A percentile compares a stretch with the other conserved stretches of the same genome.
These are phyloP conservation scores for Leucocoprinus sp. DNA, from an alignment of 768 basidiomycete genomes.

Conservation along the genomic window DNA sequence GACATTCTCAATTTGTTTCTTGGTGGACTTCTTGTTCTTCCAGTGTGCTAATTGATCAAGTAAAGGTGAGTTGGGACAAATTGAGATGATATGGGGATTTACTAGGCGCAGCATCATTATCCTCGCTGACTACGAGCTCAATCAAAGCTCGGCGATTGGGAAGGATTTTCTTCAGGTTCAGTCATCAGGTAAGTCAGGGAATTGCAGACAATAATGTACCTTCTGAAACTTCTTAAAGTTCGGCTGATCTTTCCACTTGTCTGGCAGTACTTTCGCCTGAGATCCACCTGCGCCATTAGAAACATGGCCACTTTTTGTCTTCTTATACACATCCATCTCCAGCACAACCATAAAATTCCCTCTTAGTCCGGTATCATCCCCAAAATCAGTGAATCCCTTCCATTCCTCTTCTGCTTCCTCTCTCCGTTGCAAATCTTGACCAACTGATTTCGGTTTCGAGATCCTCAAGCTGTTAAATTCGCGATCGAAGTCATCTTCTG, in stretches of 20 bases:
- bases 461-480: slow-evolving; percentile 76
- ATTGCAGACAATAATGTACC: slow-evolving; percentile 28
- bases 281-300: background rate
- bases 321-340: slow-evolving; percentile 50
- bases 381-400: slow-evolving; percentile 58
- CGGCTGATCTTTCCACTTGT: slow-evolving; percentile 41
- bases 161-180: slow-evolving; percentile 18
- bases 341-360: slow-evolving; percentile 80
- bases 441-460: slow-evolving; percentile 48
- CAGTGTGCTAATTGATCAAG: background rate
- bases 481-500: slow-evolving; percentile 64
- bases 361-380: slow-evolving; percentile 47
- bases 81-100: slow-evolving; percentile 13
- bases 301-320: slow-evolving; percentile 15
- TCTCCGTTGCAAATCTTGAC: background rate
- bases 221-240: slow-evolving; percentile 79
- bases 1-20: background rate
- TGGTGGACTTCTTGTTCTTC: slow-evolving; percentile 3
- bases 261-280: slow-evolving; percentile 16
- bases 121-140: slow-evolving; percentile 42
- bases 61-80: background rate
- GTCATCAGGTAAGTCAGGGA: background rate
- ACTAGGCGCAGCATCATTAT: slow-evolving; percentile 47
- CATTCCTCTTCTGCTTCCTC: slow-evolving; percentile 46
- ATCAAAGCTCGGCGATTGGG: slow-evolving; percentile 27